Evolutionary conservation across 768 basidiomycete genomes (phyloP), one percentile per base, ranked within the genome.

Genomic region (Cystoderma amianthinum): DNA sequence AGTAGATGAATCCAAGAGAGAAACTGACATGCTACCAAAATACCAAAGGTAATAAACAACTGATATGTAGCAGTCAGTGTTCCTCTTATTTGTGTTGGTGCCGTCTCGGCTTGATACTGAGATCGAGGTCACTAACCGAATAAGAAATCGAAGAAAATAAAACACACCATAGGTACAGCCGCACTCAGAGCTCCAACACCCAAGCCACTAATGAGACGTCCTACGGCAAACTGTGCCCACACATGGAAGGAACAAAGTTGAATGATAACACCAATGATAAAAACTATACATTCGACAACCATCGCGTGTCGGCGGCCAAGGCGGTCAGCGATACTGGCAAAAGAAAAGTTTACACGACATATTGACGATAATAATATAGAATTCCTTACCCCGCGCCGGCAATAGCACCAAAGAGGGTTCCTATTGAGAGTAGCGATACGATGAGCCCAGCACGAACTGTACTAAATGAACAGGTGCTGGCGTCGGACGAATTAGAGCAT

Each of bases 151-250:
- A 38, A 30, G 37, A n/a, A 47, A 20, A 32, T 18, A 32, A 21
- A 12, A 43, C 55, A 16, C 41, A 72, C 74, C 64, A 83, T 78
- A 0, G 82, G 83, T 0, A 85, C 80, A 5, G 76, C 80, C 22
- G 80, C 78, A 32, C 75, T 78, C 4, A 85, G 69, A 0, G 73
- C 78, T 25, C 85, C 84, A 17, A 86, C 77, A 30, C 76, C 83
- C 23, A 85, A 54, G 38, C 86, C 85, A 36, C 75, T 69, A 44
- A 86, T 58, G 34, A 83, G 65, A 19, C 83, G 73, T 10, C 83
- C 82, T 28, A 84, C 65, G 32, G 77, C 74, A 48, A 84, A 65
- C 58, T 87, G 85, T 32, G 74, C 71, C 84, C 84, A 87, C 1
- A 68, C 60, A 39, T 56, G 42, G 12, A 62, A 60, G 4, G 81